phyloP scores from a whole-genome alignment of 495 filamentous ascomycete species.

The Hypoxylon subgilvum region DNA sequence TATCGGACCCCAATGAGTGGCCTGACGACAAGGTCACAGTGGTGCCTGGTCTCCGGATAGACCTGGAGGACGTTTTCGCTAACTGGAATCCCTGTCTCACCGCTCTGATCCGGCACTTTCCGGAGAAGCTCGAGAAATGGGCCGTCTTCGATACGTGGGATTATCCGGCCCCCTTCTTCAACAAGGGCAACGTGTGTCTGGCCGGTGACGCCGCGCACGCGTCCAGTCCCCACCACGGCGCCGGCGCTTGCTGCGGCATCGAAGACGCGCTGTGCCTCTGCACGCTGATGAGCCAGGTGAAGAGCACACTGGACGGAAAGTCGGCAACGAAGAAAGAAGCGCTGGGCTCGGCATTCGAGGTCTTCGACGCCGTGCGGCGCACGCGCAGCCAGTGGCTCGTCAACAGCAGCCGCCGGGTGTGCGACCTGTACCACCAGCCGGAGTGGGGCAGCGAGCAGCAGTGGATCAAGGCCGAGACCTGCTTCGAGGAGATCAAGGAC shows the following conservation, averaged over 20 bases:
- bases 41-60: constrained; percentile 47
- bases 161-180: constrained; percentile 42
- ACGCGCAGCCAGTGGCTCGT: constrained; percentile 46
- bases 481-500: constrained; percentile 38
- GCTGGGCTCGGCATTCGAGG: constrained; percentile 13
- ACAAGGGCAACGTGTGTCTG: constrained; percentile 38
- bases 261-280: constrained; percentile 47
- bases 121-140: constrained; percentile 46
- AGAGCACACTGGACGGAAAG: not conserved
- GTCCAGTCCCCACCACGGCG: constrained; percentile 49
- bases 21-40: constrained; percentile 33
- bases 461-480: constrained; percentile 43
- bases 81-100: constrained; percentile 34
- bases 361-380: constrained; percentile 27
- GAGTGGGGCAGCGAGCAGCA: constrained; percentile 33
- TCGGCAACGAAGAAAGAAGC: constrained; percentile 13
- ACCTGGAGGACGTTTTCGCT: constrained; percentile 31
- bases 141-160: constrained; percentile 48
- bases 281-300: constrained; percentile 14
- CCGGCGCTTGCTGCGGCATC: constrained; percentile 48
- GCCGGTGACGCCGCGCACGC: constrained; percentile 53
- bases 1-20: constrained; percentile 51
- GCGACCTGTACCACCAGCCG: constrained; percentile 42
- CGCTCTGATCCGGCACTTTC: constrained; percentile 32
- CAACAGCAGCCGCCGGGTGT: constrained; percentile 39